A percentile compares a stretch with the other conserved stretches of the same genome.
Conservation (phyloP, 164 flowering plant genomes). For the Warburgia ugandensis region DNA sequence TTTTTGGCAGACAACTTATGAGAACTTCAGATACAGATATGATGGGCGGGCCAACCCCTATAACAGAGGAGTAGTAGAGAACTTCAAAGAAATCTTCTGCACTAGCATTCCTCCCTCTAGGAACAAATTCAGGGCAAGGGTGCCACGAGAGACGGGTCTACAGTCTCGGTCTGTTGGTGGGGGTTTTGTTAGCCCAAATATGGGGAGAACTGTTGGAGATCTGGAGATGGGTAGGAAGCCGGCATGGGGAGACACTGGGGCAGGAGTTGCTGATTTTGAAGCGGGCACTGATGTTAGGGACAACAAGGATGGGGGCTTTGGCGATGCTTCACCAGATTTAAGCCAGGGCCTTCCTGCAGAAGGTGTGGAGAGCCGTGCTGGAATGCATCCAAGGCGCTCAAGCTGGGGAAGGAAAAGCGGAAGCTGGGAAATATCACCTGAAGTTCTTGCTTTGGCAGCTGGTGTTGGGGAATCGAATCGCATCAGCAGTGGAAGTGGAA, state of each 20-base stretch:
- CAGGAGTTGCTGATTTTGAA: slow-evolving; percentile 39
- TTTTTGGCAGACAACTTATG: slow-evolving; percentile 67
- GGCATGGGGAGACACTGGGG: slow-evolving; percentile 52
- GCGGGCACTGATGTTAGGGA: slow-evolving; percentile 41
- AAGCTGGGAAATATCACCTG: slow-evolving; percentile 93
- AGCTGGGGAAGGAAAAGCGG: slow-evolving; percentile 94
- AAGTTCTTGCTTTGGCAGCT: slow-evolving; percentile 72
- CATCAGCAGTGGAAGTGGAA: slow-evolving; percentile 28
- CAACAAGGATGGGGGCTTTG: slow-evolving; percentile 43
- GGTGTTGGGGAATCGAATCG: slow-evolving; percentile 58
- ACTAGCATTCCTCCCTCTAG: slow-evolving; percentile 44
- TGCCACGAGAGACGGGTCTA: slow-evolving; percentile 32
- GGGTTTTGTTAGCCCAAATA: slow-evolving; percentile 53
- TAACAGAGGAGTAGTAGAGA: slow-evolving; percentile 40
- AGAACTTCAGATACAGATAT: slow-evolving; percentile 63
- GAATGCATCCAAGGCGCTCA: slow-evolving; percentile 61
- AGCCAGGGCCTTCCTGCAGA: slow-evolving; percentile 42
- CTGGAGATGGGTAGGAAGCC: slow-evolving; percentile 88
- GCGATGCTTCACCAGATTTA: slow-evolving; percentile 48
- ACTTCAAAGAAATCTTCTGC: slow-evolving; percentile 54
- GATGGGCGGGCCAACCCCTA: slow-evolving; percentile 57
- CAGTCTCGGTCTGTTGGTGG: slow-evolving; percentile 37
- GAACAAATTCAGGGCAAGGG: slow-evolving; percentile 60
- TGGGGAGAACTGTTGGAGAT: slow-evolving; percentile 55
- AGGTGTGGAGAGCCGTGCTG: slow-evolving; percentile 46